Evolutionary conservation across 805 yeast genomes (phyloP).

Genomic region (Candida tibetensis): DNA sequence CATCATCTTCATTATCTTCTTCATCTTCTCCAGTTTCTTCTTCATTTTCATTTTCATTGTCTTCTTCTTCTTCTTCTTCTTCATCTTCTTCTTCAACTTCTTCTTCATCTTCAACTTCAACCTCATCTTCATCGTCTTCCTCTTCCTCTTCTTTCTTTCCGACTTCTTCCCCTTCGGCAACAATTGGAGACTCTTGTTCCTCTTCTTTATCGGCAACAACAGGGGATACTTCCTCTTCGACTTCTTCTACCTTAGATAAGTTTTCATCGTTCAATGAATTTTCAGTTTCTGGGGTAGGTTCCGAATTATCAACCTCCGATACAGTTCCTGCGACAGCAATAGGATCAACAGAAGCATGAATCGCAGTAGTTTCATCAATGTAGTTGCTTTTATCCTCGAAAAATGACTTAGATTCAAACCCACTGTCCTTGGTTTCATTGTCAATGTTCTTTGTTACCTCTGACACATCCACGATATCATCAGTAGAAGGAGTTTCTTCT

Average conservation of each 20-base stretch:
- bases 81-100: slow-evolving; percentile 10
- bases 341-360: not conserved
- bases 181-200: slow-evolving; percentile 7
- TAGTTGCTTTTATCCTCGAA: slow-evolving; percentile 7
- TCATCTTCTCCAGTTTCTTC: too few species aligned
- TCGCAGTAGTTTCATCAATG: not conserved
- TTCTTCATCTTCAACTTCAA: not conserved
- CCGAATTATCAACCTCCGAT: slow-evolving; percentile 1
- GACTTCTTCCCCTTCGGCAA: slow-evolving; percentile 1
- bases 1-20: too few species aligned
- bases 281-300: not conserved
- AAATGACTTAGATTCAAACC: slow-evolving; percentile 15
- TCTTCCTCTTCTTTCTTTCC: slow-evolving; percentile 3
- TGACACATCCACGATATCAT: slow-evolving; percentile 9
- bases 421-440: slow-evolving; percentile 12
- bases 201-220: slow-evolving; percentile 2
- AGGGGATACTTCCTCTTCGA: not conserved
- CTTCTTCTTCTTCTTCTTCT: slow-evolving; percentile 6
- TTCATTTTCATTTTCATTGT: slow-evolving; percentile 6
- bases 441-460: slow-evolving; percentile 19
- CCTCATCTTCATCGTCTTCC: slow-evolving; percentile 3
- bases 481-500: slow-evolving; percentile 3
- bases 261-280: not conserved
- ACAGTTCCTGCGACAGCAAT: not conserved
- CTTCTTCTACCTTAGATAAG: slow-evolving; percentile 1